These are phyloP conservation scores for Parathielavia appendiculata DNA, from an alignment of 495 filamentous ascomycete species.

Conservation along the genomic window DNA sequence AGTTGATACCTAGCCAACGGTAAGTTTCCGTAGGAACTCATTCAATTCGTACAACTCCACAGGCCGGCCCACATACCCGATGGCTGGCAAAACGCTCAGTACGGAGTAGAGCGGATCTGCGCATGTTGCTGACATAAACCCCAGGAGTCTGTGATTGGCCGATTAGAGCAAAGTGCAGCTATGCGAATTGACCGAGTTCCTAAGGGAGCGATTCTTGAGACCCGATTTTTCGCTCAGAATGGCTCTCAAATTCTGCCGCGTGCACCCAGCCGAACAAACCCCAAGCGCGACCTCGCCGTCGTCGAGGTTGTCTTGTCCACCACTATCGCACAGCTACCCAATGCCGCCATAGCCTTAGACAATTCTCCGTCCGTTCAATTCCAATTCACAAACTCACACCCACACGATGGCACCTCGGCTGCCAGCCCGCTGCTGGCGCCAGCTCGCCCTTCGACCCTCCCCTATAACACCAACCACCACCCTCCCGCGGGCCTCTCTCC, in stretches of 20 bases:
- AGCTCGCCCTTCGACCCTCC: slow-evolving; percentile 28
- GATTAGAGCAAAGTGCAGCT: too few species aligned
- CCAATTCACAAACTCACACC: not conserved
- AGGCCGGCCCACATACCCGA: too few species aligned
- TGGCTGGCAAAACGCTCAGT: too few species aligned
- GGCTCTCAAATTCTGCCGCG: slow-evolving; percentile 16
- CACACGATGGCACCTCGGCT: slow-evolving; percentile 50
- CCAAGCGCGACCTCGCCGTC: slow-evolving; percentile 15
- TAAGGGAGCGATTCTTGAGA: too few species aligned
- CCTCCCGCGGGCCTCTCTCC: slow-evolving; percentile 14
- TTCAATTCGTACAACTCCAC: too few species aligned
- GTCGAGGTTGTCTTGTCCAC: slow-evolving; percentile 12
- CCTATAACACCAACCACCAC: slow-evolving; percentile 29
- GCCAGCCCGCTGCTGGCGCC: slow-evolving; percentile 45
- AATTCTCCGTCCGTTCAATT: not conserved
- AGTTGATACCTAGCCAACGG: too few species aligned
- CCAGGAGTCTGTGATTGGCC: too few species aligned
- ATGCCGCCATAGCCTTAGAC: slow-evolving; percentile 13
- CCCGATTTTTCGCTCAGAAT: not conserved
- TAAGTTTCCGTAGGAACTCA: too few species aligned
- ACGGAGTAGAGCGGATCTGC: too few species aligned
- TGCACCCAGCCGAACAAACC: not conserved
- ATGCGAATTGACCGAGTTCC: too few species aligned
- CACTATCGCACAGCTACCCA: slow-evolving; percentile 3
- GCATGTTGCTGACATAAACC: too few species aligned